Conservation (phyloP, 2,329 filamentous ascomycete species). For the Colletotrichum sp. region DNA sequence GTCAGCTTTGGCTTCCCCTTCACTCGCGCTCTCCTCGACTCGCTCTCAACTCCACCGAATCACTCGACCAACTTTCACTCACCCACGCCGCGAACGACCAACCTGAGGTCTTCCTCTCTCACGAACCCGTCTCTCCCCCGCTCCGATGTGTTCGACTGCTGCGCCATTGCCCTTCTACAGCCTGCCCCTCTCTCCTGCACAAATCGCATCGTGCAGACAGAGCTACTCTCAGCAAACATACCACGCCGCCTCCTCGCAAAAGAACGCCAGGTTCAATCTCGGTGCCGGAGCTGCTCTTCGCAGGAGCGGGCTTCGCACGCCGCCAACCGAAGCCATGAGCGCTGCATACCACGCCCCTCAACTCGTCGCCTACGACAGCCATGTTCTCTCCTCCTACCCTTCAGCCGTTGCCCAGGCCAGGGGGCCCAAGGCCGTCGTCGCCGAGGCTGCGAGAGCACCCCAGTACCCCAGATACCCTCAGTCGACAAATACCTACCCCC, state of each 20-base stretch:
- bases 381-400: slow-evolving; percentile 47
- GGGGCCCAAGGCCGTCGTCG: slow-evolving; percentile 33
- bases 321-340: slow-evolving; percentile 58
- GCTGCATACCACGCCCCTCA: slow-evolving; percentile 53
- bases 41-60: neutral
- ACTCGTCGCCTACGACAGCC: slow-evolving; percentile 51
- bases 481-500: slow-evolving; percentile 17
- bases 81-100: neutral
- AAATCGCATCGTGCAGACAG: slow-evolving; percentile 7
- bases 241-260: neutral
- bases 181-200: slow-evolving; percentile 22
- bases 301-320: slow-evolving; percentile 51
- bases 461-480: slow-evolving; percentile 36
- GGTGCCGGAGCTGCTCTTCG: slow-evolving; percentile 27
- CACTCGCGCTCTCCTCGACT: neutral
- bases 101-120: neutral
- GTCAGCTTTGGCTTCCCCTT: neutral
- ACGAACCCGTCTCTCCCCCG: neutral
- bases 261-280: slow-evolving; percentile 2
- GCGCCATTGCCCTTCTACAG: slow-evolving; percentile 17
- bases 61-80: neutral
- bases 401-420: slow-evolving; percentile 35
- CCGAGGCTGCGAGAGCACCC: slow-evolving; percentile 34
- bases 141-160: slow-evolving; percentile 29
- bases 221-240: neutral